Conservation (phyloP, 495 filamentous ascomycete genomes). For the Tuber borchii region DNA sequence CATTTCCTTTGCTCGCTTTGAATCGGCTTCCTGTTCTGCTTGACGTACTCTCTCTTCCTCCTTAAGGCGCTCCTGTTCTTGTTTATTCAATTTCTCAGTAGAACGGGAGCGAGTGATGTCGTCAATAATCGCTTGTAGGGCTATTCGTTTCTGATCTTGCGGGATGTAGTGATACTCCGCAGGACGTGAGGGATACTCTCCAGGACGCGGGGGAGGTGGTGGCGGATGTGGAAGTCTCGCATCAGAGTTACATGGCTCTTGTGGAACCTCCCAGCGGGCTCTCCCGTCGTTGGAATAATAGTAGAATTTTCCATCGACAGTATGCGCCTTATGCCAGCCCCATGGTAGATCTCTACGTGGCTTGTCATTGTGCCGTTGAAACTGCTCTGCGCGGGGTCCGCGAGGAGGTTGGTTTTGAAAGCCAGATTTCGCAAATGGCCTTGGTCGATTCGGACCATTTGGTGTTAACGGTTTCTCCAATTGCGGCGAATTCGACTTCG, state of each 20-base stretch:
- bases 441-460: conserved; percentile 20
- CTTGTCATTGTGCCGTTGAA: conserved; percentile 23
- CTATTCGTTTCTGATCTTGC: conserved; percentile 25
- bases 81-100: conserved; percentile 20
- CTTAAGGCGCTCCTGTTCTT: conserved; percentile 15
- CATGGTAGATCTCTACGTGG: conserved; percentile 32
- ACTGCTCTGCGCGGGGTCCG: conserved; percentile 34
- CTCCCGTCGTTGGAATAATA: conserved; percentile 38
- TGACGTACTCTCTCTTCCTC: conserved; percentile 26
- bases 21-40: conserved; percentile 16
- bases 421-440: conserved; percentile 18
- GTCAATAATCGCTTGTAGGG: conserved; percentile 32
- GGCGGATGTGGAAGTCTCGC: conserved; percentile 30
- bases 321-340: conserved; percentile 39
- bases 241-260: conserved; percentile 26
- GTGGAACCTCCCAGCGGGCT: conserved; percentile 37
- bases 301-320: conserved; percentile 22
- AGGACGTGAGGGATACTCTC: conserved; percentile 19
- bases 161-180: conserved; percentile 11
- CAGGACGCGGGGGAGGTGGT: conserved; percentile 28
- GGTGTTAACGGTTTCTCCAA: conserved; percentile 29
- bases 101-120: conserved; percentile 23
- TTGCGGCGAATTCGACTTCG: conserved; percentile 28
- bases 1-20: conserved; percentile 14
- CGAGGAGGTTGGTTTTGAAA: conserved; percentile 38